Conservation (phyloP, 768 basidiomycete genomes). For the Xerocomus spinulosus region DNA sequence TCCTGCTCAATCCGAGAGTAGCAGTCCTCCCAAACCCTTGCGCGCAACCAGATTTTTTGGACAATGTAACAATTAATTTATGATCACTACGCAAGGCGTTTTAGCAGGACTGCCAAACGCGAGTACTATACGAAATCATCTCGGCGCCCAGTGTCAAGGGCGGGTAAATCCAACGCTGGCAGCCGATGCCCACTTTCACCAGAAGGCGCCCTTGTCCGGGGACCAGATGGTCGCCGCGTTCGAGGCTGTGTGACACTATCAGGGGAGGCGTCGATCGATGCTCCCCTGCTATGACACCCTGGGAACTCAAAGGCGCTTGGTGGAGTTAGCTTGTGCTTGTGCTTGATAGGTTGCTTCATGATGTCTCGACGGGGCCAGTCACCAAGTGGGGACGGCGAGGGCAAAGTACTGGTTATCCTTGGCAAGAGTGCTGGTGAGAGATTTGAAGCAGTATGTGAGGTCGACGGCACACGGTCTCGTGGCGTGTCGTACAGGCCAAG, state of each 20-base stretch:
- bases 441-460: conserved; percentile 32
- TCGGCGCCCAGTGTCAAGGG: neutral
- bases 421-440: conserved; percentile 14
- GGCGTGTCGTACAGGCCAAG: conserved; percentile 7
- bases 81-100: conserved; percentile 6
- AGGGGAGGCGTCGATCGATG: conserved; percentile 6
- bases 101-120: conserved; percentile 12
- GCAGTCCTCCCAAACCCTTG: conserved; percentile 20
- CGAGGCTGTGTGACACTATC: conserved; percentile 16
- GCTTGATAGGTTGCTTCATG: conserved; percentile 24
- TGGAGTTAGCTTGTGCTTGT: conserved; percentile 11
- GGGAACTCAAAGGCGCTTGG: conserved; percentile 26
- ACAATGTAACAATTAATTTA: neutral
- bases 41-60: no score
- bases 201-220: conserved; percentile 21
- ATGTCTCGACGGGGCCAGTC: conserved; percentile 50
- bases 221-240: conserved; percentile 32
- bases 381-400: conserved; percentile 45
- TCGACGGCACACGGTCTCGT: conserved; percentile 20
- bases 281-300: neutral
- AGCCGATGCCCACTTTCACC: conserved; percentile 17
- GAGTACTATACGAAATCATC: neutral
- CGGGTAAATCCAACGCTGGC: conserved; percentile 15
- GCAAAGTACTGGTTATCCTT: conserved; percentile 12
- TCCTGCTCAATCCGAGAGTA: neutral